phyloP scores from a whole-genome alignment of 192 early-diverging fungal genomes.

The Coemansia sp. region DNA sequence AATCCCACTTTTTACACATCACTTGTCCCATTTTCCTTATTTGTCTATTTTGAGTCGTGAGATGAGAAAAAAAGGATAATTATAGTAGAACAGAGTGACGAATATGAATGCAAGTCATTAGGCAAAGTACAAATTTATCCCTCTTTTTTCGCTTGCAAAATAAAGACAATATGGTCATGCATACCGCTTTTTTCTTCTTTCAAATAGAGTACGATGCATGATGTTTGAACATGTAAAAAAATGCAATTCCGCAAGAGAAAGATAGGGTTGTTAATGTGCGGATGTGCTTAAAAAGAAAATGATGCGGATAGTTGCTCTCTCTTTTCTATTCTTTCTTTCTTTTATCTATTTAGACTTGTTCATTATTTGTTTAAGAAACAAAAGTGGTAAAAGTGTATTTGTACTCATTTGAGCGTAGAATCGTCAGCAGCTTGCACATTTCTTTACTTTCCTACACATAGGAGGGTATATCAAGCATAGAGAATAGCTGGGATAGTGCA shows the following conservation, averaged over 20 bases:
- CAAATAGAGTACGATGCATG: conserved; percentile 9
- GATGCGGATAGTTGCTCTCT: not conserved
- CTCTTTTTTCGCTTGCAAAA: not conserved
- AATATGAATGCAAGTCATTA: not conserved
- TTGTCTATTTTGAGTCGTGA: not conserved
- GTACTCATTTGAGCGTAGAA: no score
- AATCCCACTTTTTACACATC: not conserved
- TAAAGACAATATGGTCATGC: not conserved
- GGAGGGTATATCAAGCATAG: not conserved
- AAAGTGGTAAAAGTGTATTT: not conserved
- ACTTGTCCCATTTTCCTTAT: not conserved
- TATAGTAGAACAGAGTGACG: not conserved
- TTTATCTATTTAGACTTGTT: not conserved
- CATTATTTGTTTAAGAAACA: not conserved
- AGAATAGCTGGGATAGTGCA: not conserved
- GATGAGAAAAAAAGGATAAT: not conserved
- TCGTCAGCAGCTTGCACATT: no score
- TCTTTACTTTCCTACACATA: no score
- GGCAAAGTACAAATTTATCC: no score
- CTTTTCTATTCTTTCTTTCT: not conserved
- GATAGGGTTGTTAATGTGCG: not conserved
- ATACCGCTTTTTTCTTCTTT: not conserved
- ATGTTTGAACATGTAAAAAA: not conserved
- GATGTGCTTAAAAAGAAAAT: not conserved
- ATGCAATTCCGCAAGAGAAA: not conserved